phyloP scores from a whole-genome alignment of 2,329 filamentous ascomycete genomes.

The Stemphylium lycopersici region DNA sequence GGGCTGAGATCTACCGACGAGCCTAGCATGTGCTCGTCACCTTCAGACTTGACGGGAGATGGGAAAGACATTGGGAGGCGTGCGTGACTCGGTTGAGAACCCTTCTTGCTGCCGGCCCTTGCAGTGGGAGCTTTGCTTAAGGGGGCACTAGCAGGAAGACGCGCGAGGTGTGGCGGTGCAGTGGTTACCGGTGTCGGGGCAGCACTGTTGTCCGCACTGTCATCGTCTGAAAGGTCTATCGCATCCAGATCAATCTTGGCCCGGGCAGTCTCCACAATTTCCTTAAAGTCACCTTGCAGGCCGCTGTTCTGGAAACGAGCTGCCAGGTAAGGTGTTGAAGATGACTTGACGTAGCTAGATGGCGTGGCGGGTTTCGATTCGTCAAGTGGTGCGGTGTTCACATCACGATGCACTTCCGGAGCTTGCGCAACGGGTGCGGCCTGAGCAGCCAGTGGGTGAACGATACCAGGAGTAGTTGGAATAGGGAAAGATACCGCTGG shows the following conservation, averaged over 20 bases:
- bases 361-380: slow-evolving; percentile 18
- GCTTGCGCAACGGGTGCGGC: slow-evolving; percentile 33
- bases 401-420: slow-evolving; percentile 42
- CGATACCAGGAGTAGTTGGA: slow-evolving; percentile 39
- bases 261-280: slow-evolving; percentile 44
- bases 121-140: slow-evolving; percentile 38
- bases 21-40: slow-evolving; percentile 37
- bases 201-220: slow-evolving; percentile 36
- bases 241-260: slow-evolving; percentile 46
- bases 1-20: slow-evolving; percentile 53
- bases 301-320: slow-evolving; percentile 49
- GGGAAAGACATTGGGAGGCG: slow-evolving; percentile 43
- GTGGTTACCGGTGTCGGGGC: slow-evolving; percentile 37
- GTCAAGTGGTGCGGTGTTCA: slow-evolving; percentile 26
- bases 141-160: slow-evolving; percentile 38
- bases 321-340: slow-evolving; percentile 52
- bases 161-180: slow-evolving; percentile 40
- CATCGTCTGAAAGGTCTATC: slow-evolving; percentile 47
- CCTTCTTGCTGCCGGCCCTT: slow-evolving; percentile 45
- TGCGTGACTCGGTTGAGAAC: slow-evolving; percentile 32
- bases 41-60: slow-evolving; percentile 33
- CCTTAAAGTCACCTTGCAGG: slow-evolving; percentile 49
- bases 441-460: slow-evolving; percentile 45
- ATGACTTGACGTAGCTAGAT: slow-evolving; percentile 45
- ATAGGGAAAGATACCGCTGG: slow-evolving; percentile 39